These are phyloP conservation scores for Nothophoma quercina DNA, from an alignment of 2,329 filamentous ascomycete genomes.

Conservation along the genomic window DNA sequence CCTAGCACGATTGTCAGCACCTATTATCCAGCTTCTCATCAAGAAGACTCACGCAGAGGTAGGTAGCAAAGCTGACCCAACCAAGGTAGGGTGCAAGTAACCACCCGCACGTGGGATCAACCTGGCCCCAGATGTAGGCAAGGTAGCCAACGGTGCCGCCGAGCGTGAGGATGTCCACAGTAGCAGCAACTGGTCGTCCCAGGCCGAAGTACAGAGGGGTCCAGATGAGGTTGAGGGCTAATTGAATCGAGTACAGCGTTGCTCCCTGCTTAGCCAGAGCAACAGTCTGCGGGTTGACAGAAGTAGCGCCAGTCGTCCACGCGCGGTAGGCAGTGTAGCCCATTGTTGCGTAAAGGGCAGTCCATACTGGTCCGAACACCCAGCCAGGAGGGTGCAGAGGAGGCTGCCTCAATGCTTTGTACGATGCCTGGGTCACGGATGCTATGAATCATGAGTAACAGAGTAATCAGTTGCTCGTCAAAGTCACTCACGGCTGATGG, in stretches of 20 bases:
- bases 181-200: constrained; percentile 75
- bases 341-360: constrained; percentile 72
- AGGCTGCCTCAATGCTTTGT: constrained; percentile 71
- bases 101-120: constrained; percentile 77
- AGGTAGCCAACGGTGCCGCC: constrained; percentile 74
- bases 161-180: constrained; percentile 76
- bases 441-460: constrained; percentile 1
- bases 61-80: constrained; percentile 89
- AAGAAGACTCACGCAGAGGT: constrained; percentile 67
- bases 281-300: constrained; percentile 58
- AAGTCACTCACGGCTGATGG: constrained; percentile 65
- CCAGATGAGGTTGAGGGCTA: constrained; percentile 85
- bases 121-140: constrained; percentile 75
- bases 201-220: constrained; percentile 92
- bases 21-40: neutral
- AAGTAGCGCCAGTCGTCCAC: constrained; percentile 68
- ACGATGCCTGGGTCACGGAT: constrained; percentile 62
- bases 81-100: constrained; percentile 80
- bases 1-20: constrained; percentile 32
- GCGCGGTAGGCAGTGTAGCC: constrained; percentile 88
- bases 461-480: too few relatives aligned
- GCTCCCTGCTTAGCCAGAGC: constrained; percentile 71
- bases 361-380: constrained; percentile 68
- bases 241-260: constrained; percentile 84
- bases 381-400: constrained; percentile 64